These are phyloP conservation scores for Wickerhamiella bombiphila DNA, from an alignment of 805 yeast genomes.

Conservation along the genomic window DNA sequence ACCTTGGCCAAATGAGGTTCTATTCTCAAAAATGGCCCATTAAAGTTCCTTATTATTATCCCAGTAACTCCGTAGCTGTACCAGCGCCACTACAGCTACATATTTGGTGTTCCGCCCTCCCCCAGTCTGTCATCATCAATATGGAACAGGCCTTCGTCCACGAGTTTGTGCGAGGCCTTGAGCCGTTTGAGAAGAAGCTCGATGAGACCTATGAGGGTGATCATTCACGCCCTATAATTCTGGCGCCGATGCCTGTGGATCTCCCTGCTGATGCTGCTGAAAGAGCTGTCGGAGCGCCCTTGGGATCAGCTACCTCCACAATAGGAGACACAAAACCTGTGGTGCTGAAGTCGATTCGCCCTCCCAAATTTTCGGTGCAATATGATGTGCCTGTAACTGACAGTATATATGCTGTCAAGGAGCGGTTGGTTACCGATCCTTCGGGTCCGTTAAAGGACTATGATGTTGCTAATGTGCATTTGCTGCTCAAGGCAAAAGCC, in stretches of 20 bases:
- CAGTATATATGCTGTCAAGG: slow-evolving; percentile 20
- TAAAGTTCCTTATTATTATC: too few relatives aligned
- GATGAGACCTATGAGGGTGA: slow-evolving; percentile 7
- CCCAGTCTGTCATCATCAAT: too few relatives aligned
- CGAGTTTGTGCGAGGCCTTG: slow-evolving; percentile 2
- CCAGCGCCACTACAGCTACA: too few relatives aligned
- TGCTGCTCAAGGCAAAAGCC: slow-evolving; percentile 15
- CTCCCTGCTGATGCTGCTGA: slow-evolving; percentile 3
- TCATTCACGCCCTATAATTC: slow-evolving; percentile 3
- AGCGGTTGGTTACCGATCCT: slow-evolving; percentile 20
- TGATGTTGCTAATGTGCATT: slow-evolving; percentile 8
- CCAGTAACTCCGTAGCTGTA: too few relatives aligned
- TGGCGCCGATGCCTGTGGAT: slow-evolving; percentile 3
- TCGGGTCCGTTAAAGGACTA: slow-evolving; percentile 14
- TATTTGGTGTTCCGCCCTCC: too few relatives aligned
- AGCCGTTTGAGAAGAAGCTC: slow-evolving; percentile 3
- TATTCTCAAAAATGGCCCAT: too few relatives aligned
- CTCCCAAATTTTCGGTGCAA: slow-evolving; percentile 46
- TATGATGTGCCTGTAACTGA: slow-evolving; percentile 15
- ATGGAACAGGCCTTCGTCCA: slow-evolving; percentile 2
- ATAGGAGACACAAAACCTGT: slow-evolving; percentile 19
- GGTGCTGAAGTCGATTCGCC: slow-evolving; percentile 49
- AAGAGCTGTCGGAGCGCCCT: neutral
- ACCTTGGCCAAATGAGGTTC: too few relatives aligned
- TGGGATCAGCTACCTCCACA: neutral